phyloP scores from a whole-genome alignment of 75 land plant species.

The Cunninghamia lanceolata region DNA sequence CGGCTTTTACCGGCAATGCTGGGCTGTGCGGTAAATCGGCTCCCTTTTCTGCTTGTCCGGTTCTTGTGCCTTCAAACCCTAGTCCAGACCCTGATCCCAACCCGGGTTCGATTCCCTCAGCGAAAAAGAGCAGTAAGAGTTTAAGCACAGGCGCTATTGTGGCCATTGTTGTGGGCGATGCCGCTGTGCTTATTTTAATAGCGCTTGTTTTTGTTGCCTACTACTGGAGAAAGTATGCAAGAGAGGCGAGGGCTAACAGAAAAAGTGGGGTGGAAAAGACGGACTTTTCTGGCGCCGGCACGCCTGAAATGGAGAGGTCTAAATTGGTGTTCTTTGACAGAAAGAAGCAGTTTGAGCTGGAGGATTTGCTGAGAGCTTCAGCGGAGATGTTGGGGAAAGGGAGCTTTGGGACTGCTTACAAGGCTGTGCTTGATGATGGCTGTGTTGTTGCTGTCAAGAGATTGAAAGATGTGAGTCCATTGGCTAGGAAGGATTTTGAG shows the following conservation, averaged over 20 bases:
- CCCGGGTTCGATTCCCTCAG: constrained; percentile 22
- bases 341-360: constrained; percentile 60
- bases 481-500: constrained; percentile 72
- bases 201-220: constrained; percentile 39
- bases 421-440: constrained; percentile 83
- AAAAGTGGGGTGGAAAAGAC: constrained; percentile 11
- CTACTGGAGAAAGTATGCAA: constrained; percentile 37
- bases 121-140: not conserved
- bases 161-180: constrained; percentile 73
- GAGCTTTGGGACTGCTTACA: constrained; percentile 76
- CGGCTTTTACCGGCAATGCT: constrained; percentile 48
- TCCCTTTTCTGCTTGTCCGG: constrained; percentile 30
- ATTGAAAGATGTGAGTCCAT: constrained; percentile 62
- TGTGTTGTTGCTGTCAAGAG: constrained; percentile 73
- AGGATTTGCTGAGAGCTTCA: constrained; percentile 78
- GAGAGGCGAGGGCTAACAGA: not conserved
- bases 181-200: constrained; percentile 39
- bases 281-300: constrained; percentile 25
- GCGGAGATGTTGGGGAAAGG: constrained; percentile 92
- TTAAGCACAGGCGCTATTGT: constrained; percentile 62
- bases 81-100: constrained; percentile 49
- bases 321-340: constrained; percentile 52
- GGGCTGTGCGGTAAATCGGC: constrained; percentile 49
- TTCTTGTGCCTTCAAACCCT: constrained; percentile 10
- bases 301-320: constrained; percentile 23